Percentiles rank a stretch among this genome's conserved stretches.
Conservation (phyloP, 2,329 filamentous ascomycete genomes). For the Calonectria crousiana region DNA sequence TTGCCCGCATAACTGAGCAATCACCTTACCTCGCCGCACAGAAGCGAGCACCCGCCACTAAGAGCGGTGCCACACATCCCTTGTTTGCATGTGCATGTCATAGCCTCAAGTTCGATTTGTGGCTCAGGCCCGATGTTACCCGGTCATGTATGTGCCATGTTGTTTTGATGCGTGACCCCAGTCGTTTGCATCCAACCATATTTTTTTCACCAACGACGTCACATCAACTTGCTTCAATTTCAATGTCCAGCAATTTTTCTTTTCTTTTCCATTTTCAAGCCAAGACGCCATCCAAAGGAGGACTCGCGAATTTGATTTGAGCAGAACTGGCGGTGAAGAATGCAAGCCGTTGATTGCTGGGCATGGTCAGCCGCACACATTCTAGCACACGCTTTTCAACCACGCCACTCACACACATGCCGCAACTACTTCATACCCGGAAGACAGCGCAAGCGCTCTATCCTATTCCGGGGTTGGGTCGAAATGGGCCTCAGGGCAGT, state of each 20-base stretch:
- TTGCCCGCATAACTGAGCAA: neutral
- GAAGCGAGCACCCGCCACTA: neutral
- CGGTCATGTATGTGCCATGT: neutral
- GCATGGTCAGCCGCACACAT: neutral
- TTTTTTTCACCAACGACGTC: neutral
- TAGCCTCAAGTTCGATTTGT: neutral
- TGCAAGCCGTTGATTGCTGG: neutral
- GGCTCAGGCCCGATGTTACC: neutral
- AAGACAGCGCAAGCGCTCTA: neutral
- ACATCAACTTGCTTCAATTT: neutral
- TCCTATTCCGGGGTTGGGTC: conserved; percentile 4
- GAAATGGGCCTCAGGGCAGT: neutral
- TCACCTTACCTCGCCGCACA: neutral
- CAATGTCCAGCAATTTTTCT: neutral
- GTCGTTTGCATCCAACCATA: neutral
- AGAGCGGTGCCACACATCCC: neutral
- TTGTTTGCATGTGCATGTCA: conserved; percentile 1
- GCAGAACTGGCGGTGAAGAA: conserved; percentile 3
- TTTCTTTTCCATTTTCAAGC: neutral
- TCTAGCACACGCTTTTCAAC: conserved; percentile 1
- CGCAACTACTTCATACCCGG: neutral
- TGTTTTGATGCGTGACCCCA: neutral
- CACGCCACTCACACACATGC: neutral
- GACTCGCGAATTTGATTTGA: neutral
- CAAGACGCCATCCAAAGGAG: neutral